A percentile compares a stretch with the other conserved stretches of the same genome.
Evolutionary conservation across 2,329 filamentous ascomycete genomes (phyloP).

Genomic region (Macrophomina tecta): DNA sequence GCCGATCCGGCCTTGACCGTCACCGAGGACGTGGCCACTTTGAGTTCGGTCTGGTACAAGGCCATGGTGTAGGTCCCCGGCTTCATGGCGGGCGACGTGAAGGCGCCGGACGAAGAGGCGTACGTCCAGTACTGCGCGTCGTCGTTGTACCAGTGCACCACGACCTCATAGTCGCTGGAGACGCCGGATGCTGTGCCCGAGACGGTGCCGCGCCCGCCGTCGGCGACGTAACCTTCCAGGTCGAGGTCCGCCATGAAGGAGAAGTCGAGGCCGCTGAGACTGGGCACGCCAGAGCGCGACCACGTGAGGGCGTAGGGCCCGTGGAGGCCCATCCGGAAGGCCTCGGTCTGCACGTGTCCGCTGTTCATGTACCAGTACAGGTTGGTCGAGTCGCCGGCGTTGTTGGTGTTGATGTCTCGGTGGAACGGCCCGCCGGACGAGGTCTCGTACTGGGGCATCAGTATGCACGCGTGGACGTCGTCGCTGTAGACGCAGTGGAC

Average conservation of each 20-base stretch:
- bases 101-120: slow-evolving; percentile 61
- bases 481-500: slow-evolving; percentile 66
- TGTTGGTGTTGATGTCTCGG: slow-evolving; percentile 69
- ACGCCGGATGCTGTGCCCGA: slow-evolving; percentile 67
- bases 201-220: slow-evolving; percentile 63
- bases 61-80: slow-evolving; percentile 73
- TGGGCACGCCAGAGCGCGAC: slow-evolving; percentile 63
- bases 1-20: slow-evolving; percentile 61
- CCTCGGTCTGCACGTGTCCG: slow-evolving; percentile 61
- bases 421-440: slow-evolving; percentile 70
- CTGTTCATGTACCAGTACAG: slow-evolving; percentile 72
- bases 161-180: slow-evolving; percentile 56
- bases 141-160: slow-evolving; percentile 64
- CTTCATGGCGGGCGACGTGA: slow-evolving; percentile 70
- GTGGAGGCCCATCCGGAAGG: slow-evolving; percentile 67
- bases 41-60: slow-evolving; percentile 66
- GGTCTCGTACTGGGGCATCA: slow-evolving; percentile 65
- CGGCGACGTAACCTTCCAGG: slow-evolving; percentile 64
- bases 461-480: slow-evolving; percentile 65
- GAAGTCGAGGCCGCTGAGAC: slow-evolving; percentile 52
- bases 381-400: slow-evolving; percentile 62
- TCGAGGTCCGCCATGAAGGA: slow-evolving; percentile 66
- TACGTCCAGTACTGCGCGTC: slow-evolving; percentile 70
- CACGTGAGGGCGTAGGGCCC: slow-evolving; percentile 70
- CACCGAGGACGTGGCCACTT: slow-evolving; percentile 52